Evolutionary conservation across 2,329 filamentous ascomycete genomes (phyloP), one percentile per base, ranked within the genome.

Genomic region (Penicillium sp.): DNA sequence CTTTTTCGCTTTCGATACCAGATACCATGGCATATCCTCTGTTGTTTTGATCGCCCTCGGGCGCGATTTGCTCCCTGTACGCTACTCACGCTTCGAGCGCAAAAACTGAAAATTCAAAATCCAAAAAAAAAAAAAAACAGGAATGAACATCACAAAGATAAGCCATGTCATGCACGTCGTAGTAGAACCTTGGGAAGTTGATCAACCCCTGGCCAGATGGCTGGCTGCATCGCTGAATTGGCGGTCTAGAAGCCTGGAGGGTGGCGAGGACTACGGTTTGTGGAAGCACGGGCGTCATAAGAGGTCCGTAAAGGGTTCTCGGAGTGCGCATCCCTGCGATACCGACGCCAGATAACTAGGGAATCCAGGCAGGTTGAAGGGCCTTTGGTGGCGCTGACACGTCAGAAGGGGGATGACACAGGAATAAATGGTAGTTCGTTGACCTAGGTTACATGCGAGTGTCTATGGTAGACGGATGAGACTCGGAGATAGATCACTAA

Each of bases 11-110:
- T 56, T 56, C 55, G 59, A 65, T 65, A 64, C 63, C 58, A 63
- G 61, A 65, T 65, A 63, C 63, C 63, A 63, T 45, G 47, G 55
- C 49, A 47, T 31, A 44, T 49, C 8, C 50, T 56, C 47, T 62
- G 55, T 50, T 42, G 47, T 45, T 41, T 44, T 44, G 35, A 39
- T 32, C 27, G 20, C 20, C 20, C 10, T 24, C 8, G 29, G 32
- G 27, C 45, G 39, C 28, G 9, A 20, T 38, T 49, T 54, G 29
- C 53, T 39, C 50, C 44, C 31, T 61, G 56, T 60, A 60, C 56
- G 56, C 48, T 44, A 43, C 40, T 40, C 39, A 50, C 50, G 46
- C 52, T 38, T 28, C 40, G 32, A 42, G 35, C 23, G 43, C 44
- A 44, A 44, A 18, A 46, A 44, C 49, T 24, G 18, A 41, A 37